Base-by-base conservation (phyloP, 2,329 filamentous ascomycete genomes). In the Tolypocladium sp. region DNA sequence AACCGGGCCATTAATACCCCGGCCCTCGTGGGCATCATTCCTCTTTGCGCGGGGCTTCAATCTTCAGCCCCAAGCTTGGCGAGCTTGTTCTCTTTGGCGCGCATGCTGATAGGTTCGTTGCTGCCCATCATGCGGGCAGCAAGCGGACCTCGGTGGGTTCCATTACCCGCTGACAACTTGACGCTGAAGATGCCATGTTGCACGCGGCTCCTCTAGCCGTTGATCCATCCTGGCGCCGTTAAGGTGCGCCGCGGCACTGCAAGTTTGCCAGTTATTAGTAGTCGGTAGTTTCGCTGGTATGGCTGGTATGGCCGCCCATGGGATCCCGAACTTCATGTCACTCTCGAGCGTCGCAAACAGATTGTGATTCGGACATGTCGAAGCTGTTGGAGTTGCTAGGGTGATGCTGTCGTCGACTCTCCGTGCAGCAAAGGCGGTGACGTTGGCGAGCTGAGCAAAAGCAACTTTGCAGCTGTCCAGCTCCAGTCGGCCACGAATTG, bases 1-100 rank as follows among this genome's bases (percentile, higher is more conserved):
- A 61, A 55, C 59, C 70, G 70, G 69, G 64, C 64, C 66, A 71
- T 70, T 63, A 68, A 70, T 70, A 60, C 60, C 58, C 69, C 69
- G 70, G 54, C 54, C 2, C 13, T 41, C 54, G n/a, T 55, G 25
- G 46, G 33, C 37, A 41, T 55, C 53, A 55, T 40, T 15, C 37
- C 53, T 15, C 13, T 25, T n/a, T 27, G 53, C 54, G 54, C 54
- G 22, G 54, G 49, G 49, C 30, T n/a, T 35, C 20, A 2, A 35
- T 20, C 49, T 13, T 52, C 49, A 35, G 49, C 49, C 30, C 7
- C 49, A 33, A 52, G 20, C 20, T 35, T 30, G 25, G 30, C 49
- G 17, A 33, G 27, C 49, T 9, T 35, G 12, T 6, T 35, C 27
- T 51, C 27, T 22, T 13, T n/a, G 49, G 30, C 49, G 20, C 49